Conservation (phyloP, 805 yeast genomes). For the Wickerhamomyces sydowiorum region DNA sequence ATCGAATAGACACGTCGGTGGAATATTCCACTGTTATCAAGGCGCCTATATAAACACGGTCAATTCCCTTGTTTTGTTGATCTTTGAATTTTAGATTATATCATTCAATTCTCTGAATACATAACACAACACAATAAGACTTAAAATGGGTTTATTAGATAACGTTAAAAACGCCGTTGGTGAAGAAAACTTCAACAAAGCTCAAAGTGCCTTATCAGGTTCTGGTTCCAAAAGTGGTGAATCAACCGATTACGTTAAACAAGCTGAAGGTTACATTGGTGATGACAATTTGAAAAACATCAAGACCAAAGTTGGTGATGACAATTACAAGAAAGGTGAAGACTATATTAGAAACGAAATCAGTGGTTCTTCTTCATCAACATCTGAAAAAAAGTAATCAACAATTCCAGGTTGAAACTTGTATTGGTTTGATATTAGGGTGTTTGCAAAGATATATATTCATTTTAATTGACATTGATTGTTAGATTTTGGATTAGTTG, state of each 20-base stretch:
- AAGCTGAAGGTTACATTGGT: conserved; percentile 25
- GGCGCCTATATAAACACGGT: neutral
- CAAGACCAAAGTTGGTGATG: conserved; percentile 26
- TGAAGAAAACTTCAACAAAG: conserved; percentile 12
- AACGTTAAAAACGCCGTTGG: conserved; percentile 12
- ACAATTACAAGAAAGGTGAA: conserved; percentile 25
- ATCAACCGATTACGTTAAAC: conserved; percentile 19
- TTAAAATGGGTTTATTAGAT: conserved; percentile 20
- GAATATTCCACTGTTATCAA: no score
- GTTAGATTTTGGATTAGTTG: no score
- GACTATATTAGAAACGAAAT: conserved; percentile 22
- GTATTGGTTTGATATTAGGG: neutral
- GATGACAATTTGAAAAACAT: conserved; percentile 23
- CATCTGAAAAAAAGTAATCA: neutral
- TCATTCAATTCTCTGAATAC: neutral
- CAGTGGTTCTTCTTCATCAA: conserved; percentile 9
- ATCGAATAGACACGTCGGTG: no score
- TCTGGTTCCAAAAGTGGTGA: neutral
- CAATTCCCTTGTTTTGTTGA: neutral
- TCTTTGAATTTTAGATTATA: neutral
- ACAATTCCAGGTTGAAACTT: no score
- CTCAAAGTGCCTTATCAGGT: conserved; percentile 6
- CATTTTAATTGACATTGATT: neutral
- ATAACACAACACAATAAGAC: neutral
- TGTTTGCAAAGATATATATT: neutral